phyloP scores from a whole-genome alignment of 1,284 basidiomycete genomes.

The Kalmanozyma brasiliensis region DNA sequence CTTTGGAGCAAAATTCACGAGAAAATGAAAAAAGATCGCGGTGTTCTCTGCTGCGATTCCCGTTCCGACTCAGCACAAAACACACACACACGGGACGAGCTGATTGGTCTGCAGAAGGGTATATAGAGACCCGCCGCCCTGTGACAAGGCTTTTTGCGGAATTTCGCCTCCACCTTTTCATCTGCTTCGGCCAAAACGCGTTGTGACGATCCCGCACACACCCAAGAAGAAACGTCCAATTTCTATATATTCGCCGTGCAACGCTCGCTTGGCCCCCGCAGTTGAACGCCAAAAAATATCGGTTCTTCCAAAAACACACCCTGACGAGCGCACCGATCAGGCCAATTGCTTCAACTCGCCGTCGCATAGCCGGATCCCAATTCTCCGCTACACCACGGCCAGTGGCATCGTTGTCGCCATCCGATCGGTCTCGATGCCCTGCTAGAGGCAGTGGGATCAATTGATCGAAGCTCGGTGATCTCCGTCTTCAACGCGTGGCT shows the following conservation, averaged over 20 bases:
- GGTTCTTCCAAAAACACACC: conserved; percentile 3
- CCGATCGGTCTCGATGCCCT: too few species aligned
- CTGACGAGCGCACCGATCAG: background rate
- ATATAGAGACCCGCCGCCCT: too few species aligned
- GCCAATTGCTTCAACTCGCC: background rate
- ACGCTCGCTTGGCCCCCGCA: conserved; percentile 5
- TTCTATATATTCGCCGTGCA: conserved; percentile 40
- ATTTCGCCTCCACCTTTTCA: background rate
- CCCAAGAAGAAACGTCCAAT: conserved; percentile 26
- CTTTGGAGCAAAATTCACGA: too few species aligned
- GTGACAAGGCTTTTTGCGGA: too few species aligned
- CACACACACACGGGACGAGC: too few species aligned
- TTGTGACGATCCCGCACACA: conserved; percentile 14
- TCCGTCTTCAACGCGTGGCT: too few species aligned
- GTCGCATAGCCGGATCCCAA: background rate
- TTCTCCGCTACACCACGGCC: too few species aligned
- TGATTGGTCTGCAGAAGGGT: too few species aligned
- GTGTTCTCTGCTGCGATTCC: background rate
- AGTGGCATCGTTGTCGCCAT: too few species aligned
- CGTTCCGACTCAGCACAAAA: background rate
- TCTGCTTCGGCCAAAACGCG: conserved; percentile 11
- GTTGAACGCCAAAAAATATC: conserved; percentile 11
- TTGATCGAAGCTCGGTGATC: too few species aligned
- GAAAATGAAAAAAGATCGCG: too few species aligned
- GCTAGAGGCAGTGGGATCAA: too few species aligned